These are phyloP conservation scores for Chaetomium olivaceum DNA, from an alignment of 2,329 filamentous ascomycete species.

Conservation along the genomic window DNA sequence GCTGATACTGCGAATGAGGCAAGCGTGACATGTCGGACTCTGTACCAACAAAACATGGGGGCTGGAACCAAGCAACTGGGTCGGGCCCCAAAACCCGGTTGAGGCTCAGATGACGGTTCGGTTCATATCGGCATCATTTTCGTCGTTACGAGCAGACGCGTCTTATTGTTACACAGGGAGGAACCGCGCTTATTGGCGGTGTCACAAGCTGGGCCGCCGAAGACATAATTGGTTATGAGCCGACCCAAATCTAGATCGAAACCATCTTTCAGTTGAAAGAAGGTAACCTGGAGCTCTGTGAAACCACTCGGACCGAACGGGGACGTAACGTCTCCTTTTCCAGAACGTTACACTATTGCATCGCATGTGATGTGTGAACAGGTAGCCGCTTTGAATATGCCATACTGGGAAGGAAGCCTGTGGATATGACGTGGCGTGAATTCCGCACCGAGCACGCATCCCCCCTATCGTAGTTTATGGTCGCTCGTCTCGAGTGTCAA, in stretches of 20 bases:
- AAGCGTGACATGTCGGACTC: not conserved
- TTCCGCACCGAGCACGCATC: not conserved
- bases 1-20: not conserved
- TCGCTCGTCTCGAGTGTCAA: not conserved
- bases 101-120: not conserved
- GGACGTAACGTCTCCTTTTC: not conserved
- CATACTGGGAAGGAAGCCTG: not conserved
- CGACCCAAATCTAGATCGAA: not conserved
- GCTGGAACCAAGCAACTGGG: not conserved
- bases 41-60: not conserved
- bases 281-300: not conserved
- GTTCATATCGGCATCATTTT: not conserved
- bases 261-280: not conserved
- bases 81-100: not conserved
- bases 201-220: not conserved
- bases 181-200: not conserved
- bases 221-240: not conserved
- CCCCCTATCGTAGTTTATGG: too few species aligned
- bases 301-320: not conserved
- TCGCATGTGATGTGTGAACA: not conserved
- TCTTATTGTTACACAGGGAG: not conserved
- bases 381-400: not conserved
- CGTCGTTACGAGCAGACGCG: not conserved
- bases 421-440: not conserved
- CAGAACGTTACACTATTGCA: not conserved